Evolutionary conservation across 257 asterid species (phyloP).

Genomic region (Penstemon newberryi): DNA sequence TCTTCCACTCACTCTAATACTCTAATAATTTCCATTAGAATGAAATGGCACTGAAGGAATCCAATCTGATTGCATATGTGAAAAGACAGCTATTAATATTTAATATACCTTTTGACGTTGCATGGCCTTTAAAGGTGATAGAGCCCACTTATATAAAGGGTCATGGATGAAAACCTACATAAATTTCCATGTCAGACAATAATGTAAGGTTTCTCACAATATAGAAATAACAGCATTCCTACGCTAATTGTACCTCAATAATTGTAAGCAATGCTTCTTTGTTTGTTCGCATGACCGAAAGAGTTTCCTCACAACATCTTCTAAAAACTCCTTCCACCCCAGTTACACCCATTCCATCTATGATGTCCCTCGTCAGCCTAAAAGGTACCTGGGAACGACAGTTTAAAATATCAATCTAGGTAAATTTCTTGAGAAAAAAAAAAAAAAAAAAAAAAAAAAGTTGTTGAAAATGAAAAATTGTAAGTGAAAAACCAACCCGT

Average conservation of each 20-base stretch:
- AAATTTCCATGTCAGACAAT: slow-evolving; percentile 21
- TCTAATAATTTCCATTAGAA: neutral
- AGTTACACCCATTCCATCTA: slow-evolving; percentile 97
- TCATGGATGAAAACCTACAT: slow-evolving; percentile 96
- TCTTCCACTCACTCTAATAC: neutral
- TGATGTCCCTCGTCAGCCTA: slow-evolving; percentile 86
- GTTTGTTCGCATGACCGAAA: slow-evolving; percentile 93
- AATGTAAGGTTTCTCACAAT: slow-evolving; percentile 23
- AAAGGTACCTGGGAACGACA: slow-evolving; percentile 71
- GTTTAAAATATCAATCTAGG: slow-evolving; percentile 19
- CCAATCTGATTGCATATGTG: slow-evolving; percentile 14
- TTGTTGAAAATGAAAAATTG: slow-evolving; percentile 23
- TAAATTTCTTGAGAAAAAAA: slow-evolving; percentile 9
- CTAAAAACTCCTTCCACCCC: slow-evolving; percentile 98
- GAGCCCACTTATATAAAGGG: slow-evolving; percentile 96
- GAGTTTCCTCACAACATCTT: slow-evolving; percentile 96
- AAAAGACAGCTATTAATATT: neutral
- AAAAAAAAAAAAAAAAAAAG: slow-evolving; percentile 16
- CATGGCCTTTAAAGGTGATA: slow-evolving; percentile 95
- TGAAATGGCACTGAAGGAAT: neutral
- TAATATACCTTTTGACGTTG: slow-evolving; percentile 88
- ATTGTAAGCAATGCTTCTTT: slow-evolving; percentile 93
- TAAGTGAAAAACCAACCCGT: slow-evolving; percentile 52
- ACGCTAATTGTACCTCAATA: slow-evolving; percentile 64
- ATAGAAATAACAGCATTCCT: slow-evolving; percentile 2